A percentile compares a stretch with the other conserved stretches of the same genome.
These are phyloP conservation scores for Thoreauomyces humboldtii DNA, from an alignment of 192 early-diverging fungal genomes.

Conservation along the genomic window DNA sequence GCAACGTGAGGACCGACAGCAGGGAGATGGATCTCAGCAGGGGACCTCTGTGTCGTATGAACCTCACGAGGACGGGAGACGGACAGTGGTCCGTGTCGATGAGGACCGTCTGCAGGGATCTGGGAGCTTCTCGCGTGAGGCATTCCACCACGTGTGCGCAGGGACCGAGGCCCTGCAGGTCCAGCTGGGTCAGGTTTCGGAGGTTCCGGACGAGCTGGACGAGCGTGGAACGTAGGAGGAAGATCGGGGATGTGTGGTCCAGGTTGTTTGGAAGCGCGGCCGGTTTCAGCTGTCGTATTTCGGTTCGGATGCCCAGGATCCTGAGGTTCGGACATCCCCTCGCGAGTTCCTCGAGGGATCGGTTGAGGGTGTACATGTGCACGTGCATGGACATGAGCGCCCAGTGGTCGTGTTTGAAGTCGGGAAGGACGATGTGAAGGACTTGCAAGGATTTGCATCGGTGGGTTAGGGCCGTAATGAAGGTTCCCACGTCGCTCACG, in stretches of 20 bases:
- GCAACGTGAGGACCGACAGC: constrained; percentile 3
- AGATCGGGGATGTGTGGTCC: not conserved
- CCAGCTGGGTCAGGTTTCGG: constrained; percentile 3
- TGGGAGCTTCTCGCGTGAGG: not conserved
- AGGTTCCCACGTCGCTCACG: no score
- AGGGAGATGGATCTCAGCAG: constrained; percentile 5
- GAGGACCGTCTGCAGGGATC: not conserved
- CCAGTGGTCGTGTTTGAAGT: not conserved
- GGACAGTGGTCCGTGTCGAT: constrained; percentile 22
- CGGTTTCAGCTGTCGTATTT: not conserved
- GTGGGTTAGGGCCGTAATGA: no score
- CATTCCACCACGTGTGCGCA: not conserved
- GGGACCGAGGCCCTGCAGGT: constrained; percentile 18
- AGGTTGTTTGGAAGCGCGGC: not conserved
- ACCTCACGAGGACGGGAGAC: not conserved
- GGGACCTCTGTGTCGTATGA: constrained; percentile 4
- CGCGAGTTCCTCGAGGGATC: no score
- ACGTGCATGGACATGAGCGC: not conserved
- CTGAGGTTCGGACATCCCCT: not conserved
- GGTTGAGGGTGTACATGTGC: no score
- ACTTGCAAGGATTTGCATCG: no score
- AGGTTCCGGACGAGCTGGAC: not conserved
- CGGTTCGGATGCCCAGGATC: not conserved
- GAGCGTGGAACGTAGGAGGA: not conserved
- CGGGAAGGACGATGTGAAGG: no score